Conservation (phyloP, 2,329 filamentous ascomycete genomes). For the Microdochium nivale region DNA sequence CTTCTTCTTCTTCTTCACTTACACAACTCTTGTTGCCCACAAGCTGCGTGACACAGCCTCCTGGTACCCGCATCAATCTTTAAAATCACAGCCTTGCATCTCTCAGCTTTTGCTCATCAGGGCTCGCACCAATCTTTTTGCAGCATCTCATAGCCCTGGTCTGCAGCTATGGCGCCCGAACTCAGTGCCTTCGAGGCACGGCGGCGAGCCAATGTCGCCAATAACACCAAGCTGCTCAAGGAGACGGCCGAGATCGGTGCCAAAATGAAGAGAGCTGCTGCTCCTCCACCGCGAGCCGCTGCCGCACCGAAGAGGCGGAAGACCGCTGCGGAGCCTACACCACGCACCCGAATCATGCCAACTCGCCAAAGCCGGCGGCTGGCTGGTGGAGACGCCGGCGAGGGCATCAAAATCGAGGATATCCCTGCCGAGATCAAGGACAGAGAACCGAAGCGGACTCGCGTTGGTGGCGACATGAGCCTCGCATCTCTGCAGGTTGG, state of each 20-base stretch:
- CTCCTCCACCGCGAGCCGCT: slow-evolving; percentile 35
- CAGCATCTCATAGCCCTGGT: slow-evolving; percentile 8
- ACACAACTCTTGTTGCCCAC: background rate
- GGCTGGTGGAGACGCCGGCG: slow-evolving; percentile 41
- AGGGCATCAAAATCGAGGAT: slow-evolving; percentile 39
- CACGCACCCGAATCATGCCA: slow-evolving; percentile 36
- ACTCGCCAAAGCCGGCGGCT: slow-evolving; percentile 51
- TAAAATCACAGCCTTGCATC: background rate
- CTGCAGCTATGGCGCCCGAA: slow-evolving; percentile 35
- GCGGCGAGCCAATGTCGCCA: slow-evolving; percentile 79
- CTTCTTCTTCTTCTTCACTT: background rate
- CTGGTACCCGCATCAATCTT: no score
- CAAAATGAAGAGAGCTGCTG: slow-evolving; percentile 53
- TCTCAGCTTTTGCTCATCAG: background rate
- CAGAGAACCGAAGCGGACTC: slow-evolving; percentile 46
- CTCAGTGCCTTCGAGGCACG: slow-evolving; percentile 83
- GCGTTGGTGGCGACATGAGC: slow-evolving; percentile 50
- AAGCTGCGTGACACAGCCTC: no score
- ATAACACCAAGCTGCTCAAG: slow-evolving; percentile 66
- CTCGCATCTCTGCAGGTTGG: slow-evolving; percentile 73
- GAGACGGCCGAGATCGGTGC: slow-evolving; percentile 67
- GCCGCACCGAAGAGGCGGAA: slow-evolving; percentile 27
- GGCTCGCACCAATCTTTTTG: background rate
- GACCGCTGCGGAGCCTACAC: slow-evolving; percentile 32
- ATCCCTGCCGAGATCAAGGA: slow-evolving; percentile 26